These are phyloP conservation scores for Aspergillus sergii DNA, from an alignment of 2,329 filamentous ascomycete species.

Conservation along the genomic window DNA sequence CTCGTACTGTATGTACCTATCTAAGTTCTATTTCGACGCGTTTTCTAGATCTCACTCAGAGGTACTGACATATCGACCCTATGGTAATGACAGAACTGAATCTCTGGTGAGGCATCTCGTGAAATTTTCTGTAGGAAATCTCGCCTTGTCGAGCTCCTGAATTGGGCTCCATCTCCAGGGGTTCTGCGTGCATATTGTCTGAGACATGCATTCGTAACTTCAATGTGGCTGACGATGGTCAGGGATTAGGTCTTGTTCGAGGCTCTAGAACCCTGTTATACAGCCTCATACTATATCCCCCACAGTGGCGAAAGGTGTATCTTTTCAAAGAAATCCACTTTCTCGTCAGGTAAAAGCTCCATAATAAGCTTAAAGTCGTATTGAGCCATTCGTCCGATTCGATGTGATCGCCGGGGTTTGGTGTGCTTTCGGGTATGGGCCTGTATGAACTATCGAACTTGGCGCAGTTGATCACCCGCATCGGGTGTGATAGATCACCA, in stretches of 20 bases:
- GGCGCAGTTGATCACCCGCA: conserved; percentile 12
- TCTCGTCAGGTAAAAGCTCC: neutral
- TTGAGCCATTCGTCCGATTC: neutral
- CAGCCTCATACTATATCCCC: neutral
- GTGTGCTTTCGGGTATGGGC: neutral
- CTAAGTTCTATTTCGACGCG: neutral
- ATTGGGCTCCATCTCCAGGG: neutral
- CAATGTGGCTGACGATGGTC: conserved; percentile 14
- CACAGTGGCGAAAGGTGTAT: too few relatives aligned
- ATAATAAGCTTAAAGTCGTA: conserved; percentile 1
- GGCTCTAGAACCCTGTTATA: neutral
- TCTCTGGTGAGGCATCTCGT: neutral
- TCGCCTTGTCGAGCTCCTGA: neutral
- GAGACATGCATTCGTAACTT: neutral
- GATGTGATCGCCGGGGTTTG: neutral
- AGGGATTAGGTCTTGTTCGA: neutral
- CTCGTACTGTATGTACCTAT: neutral
- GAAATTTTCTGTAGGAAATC: neutral
- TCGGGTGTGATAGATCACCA: conserved; percentile 6
- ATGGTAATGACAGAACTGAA: neutral
- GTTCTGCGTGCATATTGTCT: neutral
- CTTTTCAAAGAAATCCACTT: neutral
- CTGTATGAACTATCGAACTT: conserved; percentile 16
- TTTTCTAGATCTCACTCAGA: neutral
- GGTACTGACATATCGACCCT: neutral